phyloP scores from a whole-genome alignment of 2,329 filamentous ascomycete genomes.

The Aureobasidium lini region DNA sequence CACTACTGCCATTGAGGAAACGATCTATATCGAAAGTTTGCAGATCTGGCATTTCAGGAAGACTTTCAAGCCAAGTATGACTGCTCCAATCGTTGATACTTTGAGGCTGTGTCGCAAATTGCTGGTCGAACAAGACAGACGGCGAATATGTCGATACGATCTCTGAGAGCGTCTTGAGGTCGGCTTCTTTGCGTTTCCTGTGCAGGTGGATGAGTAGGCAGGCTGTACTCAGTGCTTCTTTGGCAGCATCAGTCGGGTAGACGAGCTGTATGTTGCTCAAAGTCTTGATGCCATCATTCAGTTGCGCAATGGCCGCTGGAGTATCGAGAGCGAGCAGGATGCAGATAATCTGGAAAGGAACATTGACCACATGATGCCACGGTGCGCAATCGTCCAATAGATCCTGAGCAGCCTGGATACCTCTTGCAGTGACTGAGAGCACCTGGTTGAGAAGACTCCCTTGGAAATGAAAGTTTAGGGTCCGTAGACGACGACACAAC shows the following conservation, averaged over 20 bases:
- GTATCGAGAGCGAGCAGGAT: constrained; percentile 50
- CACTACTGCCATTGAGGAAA: not conserved
- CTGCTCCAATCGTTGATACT: not conserved
- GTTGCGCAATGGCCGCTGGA: constrained; percentile 39
- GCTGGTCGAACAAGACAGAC: not conserved
- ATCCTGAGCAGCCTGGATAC: constrained; percentile 40
- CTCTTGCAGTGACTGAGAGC: constrained; percentile 38
- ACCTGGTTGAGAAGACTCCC: constrained; percentile 39
- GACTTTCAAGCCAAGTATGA: not conserved
- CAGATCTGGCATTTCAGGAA: not conserved
- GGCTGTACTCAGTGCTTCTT: constrained; percentile 49
- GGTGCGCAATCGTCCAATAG: constrained; percentile 41
- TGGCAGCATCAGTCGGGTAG: constrained; percentile 31
- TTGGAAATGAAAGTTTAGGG: constrained; percentile 42
- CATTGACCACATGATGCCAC: constrained; percentile 55
- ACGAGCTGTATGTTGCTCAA: constrained; percentile 25
- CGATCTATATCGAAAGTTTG: constrained; percentile 7
- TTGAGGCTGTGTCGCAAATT: not conserved
- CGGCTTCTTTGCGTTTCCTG: constrained; percentile 43
- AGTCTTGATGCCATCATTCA: constrained; percentile 44
- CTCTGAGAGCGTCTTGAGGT: constrained; percentile 27
- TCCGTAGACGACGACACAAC: constrained; percentile 47
- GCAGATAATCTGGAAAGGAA: constrained; percentile 53
- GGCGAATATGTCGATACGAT: not conserved
- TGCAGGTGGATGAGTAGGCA: constrained; percentile 48